phyloP scores from a whole-genome alignment of 345 rosid genomes.

The Clausena lansium region DNA sequence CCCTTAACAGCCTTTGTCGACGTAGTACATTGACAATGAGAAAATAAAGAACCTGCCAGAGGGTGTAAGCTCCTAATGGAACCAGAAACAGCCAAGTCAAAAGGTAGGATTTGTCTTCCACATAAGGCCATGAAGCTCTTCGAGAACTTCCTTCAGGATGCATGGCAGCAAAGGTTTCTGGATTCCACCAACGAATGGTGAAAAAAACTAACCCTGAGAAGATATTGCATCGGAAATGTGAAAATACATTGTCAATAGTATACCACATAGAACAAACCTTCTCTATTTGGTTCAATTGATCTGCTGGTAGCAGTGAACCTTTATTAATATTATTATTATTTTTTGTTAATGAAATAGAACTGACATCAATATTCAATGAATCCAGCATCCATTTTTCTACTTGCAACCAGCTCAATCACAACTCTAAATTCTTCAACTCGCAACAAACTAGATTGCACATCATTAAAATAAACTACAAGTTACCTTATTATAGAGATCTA shows the following conservation, averaged over 20 bases:
- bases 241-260: neutral
- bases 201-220: conserved; percentile 81
- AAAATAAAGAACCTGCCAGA: conserved; percentile 91
- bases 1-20: conserved; percentile 82
- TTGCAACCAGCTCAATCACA: neutral
- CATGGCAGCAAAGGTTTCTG: conserved; percentile 85
- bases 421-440: neutral
- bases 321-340: too few species aligned
- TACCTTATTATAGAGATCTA: neutral
- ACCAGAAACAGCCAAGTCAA: conserved; percentile 83
- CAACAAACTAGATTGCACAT: neutral
- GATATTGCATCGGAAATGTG: conserved; percentile 14
- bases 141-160: conserved; percentile 69
- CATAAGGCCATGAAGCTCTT: conserved; percentile 84
- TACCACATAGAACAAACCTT: neutral
- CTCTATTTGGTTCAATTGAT: neutral
- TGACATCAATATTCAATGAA: neutral
- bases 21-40: conserved; percentile 91
- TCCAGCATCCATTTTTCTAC: neutral
- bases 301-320: neutral
- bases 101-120: conserved; percentile 71
- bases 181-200: conserved; percentile 99
- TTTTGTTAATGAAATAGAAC: neutral
- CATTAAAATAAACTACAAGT: neutral
- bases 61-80: conserved; percentile 79